A percentile compares a stretch with the other conserved stretches of the same genome.
Evolutionary conservation across 768 basidiomycete species (phyloP).

Genomic region (Glaciozyma martinii): DNA sequence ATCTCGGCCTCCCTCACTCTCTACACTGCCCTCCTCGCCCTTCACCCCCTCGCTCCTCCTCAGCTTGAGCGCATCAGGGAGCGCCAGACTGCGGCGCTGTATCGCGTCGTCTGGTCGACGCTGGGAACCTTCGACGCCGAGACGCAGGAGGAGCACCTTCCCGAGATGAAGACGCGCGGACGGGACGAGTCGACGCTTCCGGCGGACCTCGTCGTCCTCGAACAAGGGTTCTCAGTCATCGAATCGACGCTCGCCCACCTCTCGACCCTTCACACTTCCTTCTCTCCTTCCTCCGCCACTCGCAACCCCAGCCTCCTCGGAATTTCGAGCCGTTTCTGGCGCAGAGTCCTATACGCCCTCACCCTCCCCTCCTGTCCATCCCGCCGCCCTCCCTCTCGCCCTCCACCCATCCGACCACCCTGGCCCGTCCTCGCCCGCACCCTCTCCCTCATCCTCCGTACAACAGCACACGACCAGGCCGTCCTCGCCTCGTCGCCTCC

Average conservation of each 20-base stretch:
- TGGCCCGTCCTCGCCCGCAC: background rate
- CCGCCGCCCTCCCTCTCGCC: background rate
- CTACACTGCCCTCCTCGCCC: constrained; percentile 10
- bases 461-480: background rate
- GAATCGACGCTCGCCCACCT: background rate
- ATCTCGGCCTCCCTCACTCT: background rate
- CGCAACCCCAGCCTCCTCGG: constrained; percentile 1
- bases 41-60: background rate
- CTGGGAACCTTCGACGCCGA: background rate
- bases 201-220: constrained; percentile 4
- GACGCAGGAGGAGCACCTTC: background rate
- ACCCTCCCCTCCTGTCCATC: background rate
- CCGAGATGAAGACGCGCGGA: background rate
- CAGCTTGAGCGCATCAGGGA: constrained; percentile 2
- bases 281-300: background rate
- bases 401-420: background rate
- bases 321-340: constrained; percentile 6
- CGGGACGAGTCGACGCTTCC: background rate
- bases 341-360: constrained; percentile 10
- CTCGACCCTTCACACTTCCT: background rate
- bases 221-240: background rate
- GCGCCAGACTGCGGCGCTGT: constrained; percentile 20
- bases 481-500: background rate
- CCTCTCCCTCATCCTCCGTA: background rate
- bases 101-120: constrained; percentile 12